Evolutionary conservation across 768 basidiomycete genomes (phyloP).

Genomic region (Lepiota subincarnata): DNA sequence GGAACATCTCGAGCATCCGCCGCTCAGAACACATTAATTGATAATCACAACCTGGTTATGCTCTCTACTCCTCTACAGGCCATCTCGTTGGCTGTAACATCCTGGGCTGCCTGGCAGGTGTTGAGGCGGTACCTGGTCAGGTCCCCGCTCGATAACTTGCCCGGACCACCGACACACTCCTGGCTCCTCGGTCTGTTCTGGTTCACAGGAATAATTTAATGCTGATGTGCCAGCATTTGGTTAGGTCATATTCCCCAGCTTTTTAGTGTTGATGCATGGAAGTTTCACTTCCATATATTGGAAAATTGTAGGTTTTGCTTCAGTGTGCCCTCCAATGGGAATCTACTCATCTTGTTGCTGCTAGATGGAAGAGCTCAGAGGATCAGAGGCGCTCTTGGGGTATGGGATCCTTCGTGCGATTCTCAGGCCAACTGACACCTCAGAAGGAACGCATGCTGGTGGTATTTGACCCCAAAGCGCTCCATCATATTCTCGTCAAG

Average conservation of each 20-base stretch:
- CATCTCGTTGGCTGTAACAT: constrained; percentile 2
- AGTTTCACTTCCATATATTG: constrained; percentile 30
- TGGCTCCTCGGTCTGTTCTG: not conserved
- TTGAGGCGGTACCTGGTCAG: not conserved
- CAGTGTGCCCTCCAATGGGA: not conserved
- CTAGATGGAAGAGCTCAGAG: constrained; percentile 29
- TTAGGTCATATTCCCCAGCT: constrained; percentile 30
- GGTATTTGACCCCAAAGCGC: constrained; percentile 38
- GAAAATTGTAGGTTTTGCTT: constrained; percentile 25
- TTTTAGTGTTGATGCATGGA: constrained; percentile 29
- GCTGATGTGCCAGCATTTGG: not conserved
- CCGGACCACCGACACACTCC: constrained; percentile 4
- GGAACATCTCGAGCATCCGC: no score
- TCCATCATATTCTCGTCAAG: constrained; percentile 42
- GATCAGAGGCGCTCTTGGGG: constrained; percentile 32
- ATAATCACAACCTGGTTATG: no score
- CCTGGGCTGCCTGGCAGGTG: not conserved
- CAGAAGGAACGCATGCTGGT: constrained; percentile 29
- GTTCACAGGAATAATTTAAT: not conserved
- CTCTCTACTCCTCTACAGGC: no score
- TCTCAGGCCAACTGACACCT: not conserved
- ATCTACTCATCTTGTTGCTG: not conserved
- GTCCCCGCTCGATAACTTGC: constrained; percentile 5
- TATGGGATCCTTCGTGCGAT: constrained; percentile 14
- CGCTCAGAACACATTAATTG: no score